phyloP scores from a whole-genome alignment of 1,284 basidiomycete species.

The Marasmius oreades region DNA sequence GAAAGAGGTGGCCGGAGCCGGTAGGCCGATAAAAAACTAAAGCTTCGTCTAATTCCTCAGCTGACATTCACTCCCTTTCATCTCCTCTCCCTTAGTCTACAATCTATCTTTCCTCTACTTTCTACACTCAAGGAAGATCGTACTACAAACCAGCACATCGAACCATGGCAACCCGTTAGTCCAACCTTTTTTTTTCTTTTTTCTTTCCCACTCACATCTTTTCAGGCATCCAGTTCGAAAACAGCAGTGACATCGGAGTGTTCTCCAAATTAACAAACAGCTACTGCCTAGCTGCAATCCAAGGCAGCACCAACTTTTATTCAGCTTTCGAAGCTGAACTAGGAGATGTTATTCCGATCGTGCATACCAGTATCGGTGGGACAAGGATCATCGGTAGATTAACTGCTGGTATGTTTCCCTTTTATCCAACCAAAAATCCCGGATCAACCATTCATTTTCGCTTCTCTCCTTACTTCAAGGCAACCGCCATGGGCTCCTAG shows the following conservation, averaged over 20 bases:
- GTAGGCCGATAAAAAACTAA: no score
- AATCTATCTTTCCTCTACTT: background rate
- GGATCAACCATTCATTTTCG: no score
- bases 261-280: conserved; percentile 95
- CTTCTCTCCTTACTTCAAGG: conserved; percentile 52
- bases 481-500: conserved; percentile 94
- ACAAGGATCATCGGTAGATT: conserved; percentile 93
- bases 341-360: conserved; percentile 91
- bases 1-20: no score
- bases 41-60: no score
- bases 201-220: background rate
- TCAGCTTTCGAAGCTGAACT: conserved; percentile 96
- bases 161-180: conserved; percentile 14
- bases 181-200: background rate
- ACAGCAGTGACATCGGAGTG: conserved; percentile 94
- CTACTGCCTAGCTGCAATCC: conserved; percentile 90
- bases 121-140: background rate
- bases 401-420: conserved; percentile 69
- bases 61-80: no score
- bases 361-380: conserved; percentile 95
- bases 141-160: background rate
- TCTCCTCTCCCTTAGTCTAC: background rate
- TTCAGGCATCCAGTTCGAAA: conserved; percentile 90
- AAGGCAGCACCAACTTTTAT: conserved; percentile 98
- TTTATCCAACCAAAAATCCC: background rate